Conservation (phyloP, 2,329 filamentous ascomycete genomes). For the Xylariales sp. region DNA sequence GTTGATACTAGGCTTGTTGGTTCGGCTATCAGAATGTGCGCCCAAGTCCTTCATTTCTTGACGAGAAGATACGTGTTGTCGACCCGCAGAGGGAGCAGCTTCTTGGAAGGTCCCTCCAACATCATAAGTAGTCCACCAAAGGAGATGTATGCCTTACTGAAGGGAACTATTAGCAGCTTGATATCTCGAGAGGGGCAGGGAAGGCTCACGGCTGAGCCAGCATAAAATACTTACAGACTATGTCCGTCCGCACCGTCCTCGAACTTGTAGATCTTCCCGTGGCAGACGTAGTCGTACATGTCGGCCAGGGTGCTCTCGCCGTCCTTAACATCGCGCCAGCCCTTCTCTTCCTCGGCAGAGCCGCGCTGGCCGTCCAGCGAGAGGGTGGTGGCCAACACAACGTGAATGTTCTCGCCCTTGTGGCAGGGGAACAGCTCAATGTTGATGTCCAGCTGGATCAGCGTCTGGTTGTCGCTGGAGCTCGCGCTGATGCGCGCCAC, state of each 20-base stretch:
- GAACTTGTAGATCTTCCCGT: slow-evolving; percentile 86
- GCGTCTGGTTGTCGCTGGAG: slow-evolving; percentile 68
- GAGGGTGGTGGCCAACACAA: slow-evolving; percentile 81
- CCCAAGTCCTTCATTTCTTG: slow-evolving; percentile 93
- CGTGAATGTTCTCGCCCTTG: slow-evolving; percentile 70
- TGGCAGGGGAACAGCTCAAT: slow-evolving; percentile 80
- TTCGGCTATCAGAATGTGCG: too few relatives aligned
- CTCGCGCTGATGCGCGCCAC: slow-evolving; percentile 80
- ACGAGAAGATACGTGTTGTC: slow-evolving; percentile 91
- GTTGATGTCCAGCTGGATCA: slow-evolving; percentile 89
- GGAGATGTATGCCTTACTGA: slow-evolving; percentile 86
- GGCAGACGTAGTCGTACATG: slow-evolving; percentile 82
- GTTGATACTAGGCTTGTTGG: too few relatives aligned
- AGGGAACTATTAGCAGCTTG: too few relatives aligned
- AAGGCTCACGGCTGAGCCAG: neutral
- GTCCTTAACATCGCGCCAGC: slow-evolving; percentile 73
- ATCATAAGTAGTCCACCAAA: slow-evolving; percentile 90
- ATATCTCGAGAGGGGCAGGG: neutral
- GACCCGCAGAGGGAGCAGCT: slow-evolving; percentile 84
- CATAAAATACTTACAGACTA: slow-evolving; percentile 68
- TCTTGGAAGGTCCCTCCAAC: slow-evolving; percentile 91
- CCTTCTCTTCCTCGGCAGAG: slow-evolving; percentile 44
- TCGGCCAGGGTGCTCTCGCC: slow-evolving; percentile 62
- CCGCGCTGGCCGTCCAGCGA: slow-evolving; percentile 67
- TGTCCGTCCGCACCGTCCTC: slow-evolving; percentile 75